Percentiles rank a stretch among this genome's conserved stretches.
These are phyloP conservation scores for Bertia moriformis DNA, from an alignment of 2,329 filamentous ascomycete species.

Conservation along the genomic window DNA sequence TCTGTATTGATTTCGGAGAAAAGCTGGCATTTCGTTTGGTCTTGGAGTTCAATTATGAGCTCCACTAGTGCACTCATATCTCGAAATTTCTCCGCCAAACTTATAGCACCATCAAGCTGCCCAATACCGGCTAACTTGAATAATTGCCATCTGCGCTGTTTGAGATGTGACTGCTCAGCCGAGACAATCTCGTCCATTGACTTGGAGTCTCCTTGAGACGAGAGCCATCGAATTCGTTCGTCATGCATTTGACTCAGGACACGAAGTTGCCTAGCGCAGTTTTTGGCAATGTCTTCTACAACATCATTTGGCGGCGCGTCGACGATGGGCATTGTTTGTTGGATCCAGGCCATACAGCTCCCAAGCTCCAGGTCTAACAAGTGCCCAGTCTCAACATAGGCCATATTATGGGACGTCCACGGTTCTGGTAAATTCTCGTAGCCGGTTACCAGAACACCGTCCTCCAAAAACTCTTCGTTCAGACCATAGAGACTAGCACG, in stretches of 20 bases:
- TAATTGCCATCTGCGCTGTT: slow-evolving; percentile 22
- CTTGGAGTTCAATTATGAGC: slow-evolving; percentile 6
- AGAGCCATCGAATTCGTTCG: slow-evolving; percentile 36
- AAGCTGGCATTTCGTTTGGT: slow-evolving; percentile 14
- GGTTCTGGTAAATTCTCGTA: slow-evolving; percentile 21
- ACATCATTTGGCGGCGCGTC: slow-evolving; percentile 12
- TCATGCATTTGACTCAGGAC: slow-evolving; percentile 34
- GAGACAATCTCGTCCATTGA: slow-evolving; percentile 23
- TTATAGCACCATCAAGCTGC: slow-evolving; percentile 34
- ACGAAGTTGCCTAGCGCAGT: slow-evolving; percentile 30
- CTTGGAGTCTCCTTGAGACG: slow-evolving; percentile 29
- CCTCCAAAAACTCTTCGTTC: slow-evolving; percentile 27
- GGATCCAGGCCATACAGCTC: slow-evolving; percentile 13
- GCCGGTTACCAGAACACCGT: slow-evolving; percentile 18
- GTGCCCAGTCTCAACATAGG: neutral
- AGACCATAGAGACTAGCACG: slow-evolving; percentile 38
- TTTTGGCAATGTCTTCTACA: slow-evolving; percentile 24
- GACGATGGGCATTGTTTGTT: slow-evolving; percentile 11
- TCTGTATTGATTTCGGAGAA: too few species aligned
- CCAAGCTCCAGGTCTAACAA: neutral
- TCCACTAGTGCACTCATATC: slow-evolving; percentile 45
- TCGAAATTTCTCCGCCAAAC: slow-evolving; percentile 38
- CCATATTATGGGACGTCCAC: slow-evolving; percentile 33
- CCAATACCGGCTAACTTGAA: slow-evolving; percentile 30
- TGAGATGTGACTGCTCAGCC: slow-evolving; percentile 19